These are phyloP conservation scores for Arctium lappa DNA, from an alignment of 129 eudicot species.

Conservation along the genomic window DNA sequence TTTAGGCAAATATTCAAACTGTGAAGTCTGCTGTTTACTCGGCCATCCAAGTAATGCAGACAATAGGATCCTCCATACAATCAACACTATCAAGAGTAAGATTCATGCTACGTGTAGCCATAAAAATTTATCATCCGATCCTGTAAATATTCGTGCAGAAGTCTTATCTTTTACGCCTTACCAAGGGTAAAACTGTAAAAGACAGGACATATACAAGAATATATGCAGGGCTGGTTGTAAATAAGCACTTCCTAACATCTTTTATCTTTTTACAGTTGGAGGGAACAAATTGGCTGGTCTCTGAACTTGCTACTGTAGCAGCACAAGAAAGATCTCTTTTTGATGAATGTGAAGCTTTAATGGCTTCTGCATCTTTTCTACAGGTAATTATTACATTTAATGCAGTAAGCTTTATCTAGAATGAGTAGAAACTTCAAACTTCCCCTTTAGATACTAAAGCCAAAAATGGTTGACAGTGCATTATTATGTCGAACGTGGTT, in stretches of 20 bases:
- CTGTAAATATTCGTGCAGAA: not conserved
- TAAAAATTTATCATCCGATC: not conserved
- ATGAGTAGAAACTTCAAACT: not conserved
- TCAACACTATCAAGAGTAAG: slow-evolving; percentile 63
- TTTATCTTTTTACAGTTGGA: slow-evolving; percentile 55
- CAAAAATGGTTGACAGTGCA: not conserved
- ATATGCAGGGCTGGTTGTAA: not conserved
- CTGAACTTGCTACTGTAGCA: slow-evolving; percentile 79
- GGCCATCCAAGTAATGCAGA: slow-evolving; percentile 78
- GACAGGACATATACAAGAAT: not conserved
- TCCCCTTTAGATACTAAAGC: not conserved
- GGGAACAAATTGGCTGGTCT: slow-evolving; percentile 60
- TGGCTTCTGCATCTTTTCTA: slow-evolving; percentile 60
- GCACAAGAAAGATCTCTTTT: slow-evolving; percentile 83
- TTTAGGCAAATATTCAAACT: slow-evolving; percentile 62
- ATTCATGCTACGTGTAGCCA: not conserved
- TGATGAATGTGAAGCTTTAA: slow-evolving; percentile 72
- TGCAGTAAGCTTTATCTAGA: slow-evolving; percentile 2
- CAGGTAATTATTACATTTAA: slow-evolving; percentile 55
- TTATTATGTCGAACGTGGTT: slow-evolving; percentile 16
- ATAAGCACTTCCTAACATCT: not conserved
- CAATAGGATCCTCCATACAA: slow-evolving; percentile 65
- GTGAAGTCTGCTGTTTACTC: slow-evolving; percentile 72
- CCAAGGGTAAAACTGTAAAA: slow-evolving; percentile 7
- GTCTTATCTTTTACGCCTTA: not conserved